Percentiles rank a stretch among this genome's conserved stretches.
Conservation (phyloP, 176 grass and related monocot genomes). For the Ensete ventricosum region DNA sequence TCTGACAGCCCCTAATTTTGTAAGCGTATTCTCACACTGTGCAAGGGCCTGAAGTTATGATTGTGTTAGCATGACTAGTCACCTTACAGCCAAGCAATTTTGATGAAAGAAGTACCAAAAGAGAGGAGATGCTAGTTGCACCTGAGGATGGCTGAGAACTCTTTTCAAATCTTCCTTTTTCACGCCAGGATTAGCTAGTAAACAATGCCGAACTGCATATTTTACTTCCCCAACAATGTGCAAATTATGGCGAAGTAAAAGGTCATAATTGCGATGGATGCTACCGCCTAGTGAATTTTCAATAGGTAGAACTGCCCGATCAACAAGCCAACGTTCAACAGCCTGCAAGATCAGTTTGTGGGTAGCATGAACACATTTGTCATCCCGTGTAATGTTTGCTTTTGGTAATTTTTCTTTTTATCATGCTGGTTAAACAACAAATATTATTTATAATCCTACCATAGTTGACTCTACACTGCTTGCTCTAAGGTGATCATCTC, state of each 20-base stretch:
- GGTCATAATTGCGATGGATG: slow-evolving; percentile 82
- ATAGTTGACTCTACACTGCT: too few relatives aligned
- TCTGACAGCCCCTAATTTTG: slow-evolving; percentile 46
- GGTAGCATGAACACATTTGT: background rate
- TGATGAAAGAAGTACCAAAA: background rate
- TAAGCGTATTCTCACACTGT: slow-evolving; percentile 75
- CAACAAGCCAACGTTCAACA: slow-evolving; percentile 39
- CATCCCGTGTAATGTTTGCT: background rate
- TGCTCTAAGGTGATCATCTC: too few relatives aligned
- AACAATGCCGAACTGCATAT: slow-evolving; percentile 51
- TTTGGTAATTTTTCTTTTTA: background rate
- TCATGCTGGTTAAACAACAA: background rate
- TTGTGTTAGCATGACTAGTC: background rate
- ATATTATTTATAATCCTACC: background rate
- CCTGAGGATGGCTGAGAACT: slow-evolving; percentile 77
- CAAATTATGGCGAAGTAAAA: slow-evolving; percentile 56
- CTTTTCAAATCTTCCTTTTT: slow-evolving; percentile 38
- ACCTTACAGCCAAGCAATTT: background rate
- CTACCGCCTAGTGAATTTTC: slow-evolving; percentile 77
- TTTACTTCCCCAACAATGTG: slow-evolving; percentile 68
- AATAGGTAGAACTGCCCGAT: slow-evolving; percentile 58
- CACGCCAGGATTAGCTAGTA: slow-evolving; percentile 46
- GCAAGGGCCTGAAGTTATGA: slow-evolving; percentile 48
- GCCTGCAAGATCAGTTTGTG: slow-evolving; percentile 32
- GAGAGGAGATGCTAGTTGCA: background rate